Conservation (phyloP, 208 protist genomes). For the Novymonas esmeraldas region DNA sequence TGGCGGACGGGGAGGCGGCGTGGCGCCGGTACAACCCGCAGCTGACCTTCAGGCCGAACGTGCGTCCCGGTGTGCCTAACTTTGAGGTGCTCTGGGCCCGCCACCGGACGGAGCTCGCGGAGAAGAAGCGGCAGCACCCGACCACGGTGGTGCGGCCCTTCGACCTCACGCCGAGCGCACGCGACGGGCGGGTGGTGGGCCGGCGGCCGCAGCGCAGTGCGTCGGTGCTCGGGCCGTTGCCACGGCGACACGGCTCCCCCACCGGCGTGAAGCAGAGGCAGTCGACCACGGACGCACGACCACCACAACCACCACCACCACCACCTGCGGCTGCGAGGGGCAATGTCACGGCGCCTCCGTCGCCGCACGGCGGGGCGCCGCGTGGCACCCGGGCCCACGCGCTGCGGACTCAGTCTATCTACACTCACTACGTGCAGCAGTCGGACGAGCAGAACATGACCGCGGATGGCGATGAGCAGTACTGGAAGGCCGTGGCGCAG, state of each 20-base stretch:
- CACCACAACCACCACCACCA: too few relatives aligned
- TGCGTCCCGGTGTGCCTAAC: conserved; percentile 77
- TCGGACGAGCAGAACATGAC: conserved; percentile 25
- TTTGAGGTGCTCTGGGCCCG: conserved; percentile 75
- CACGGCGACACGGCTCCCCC: background rate
- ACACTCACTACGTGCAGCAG: conserved; percentile 54
- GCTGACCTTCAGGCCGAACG: conserved; percentile 78
- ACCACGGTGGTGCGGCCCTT: conserved; percentile 59
- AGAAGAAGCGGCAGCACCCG: conserved; percentile 49
- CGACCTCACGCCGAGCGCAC: conserved; percentile 44
- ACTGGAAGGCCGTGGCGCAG: conserved; percentile 32
- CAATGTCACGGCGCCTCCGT: background rate
- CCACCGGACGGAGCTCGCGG: conserved; percentile 42
- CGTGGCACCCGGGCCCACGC: conserved; percentile 81
- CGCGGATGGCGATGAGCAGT: conserved; percentile 32
- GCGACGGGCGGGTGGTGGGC: conserved; percentile 21
- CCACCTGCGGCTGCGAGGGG: background rate
- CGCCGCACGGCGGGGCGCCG: conserved; percentile 17
- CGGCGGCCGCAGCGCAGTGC: conserved; percentile 23
- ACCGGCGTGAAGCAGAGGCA: background rate
- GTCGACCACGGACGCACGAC: too few relatives aligned
- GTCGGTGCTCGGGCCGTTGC: background rate
- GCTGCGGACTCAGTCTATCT: conserved; percentile 74
- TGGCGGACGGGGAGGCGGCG: conserved; percentile 6
- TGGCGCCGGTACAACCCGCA: conserved; percentile 47